phyloP scores from a whole-genome alignment of 148 eudicot genomes.

The Persicaria tinctoria region DNA sequence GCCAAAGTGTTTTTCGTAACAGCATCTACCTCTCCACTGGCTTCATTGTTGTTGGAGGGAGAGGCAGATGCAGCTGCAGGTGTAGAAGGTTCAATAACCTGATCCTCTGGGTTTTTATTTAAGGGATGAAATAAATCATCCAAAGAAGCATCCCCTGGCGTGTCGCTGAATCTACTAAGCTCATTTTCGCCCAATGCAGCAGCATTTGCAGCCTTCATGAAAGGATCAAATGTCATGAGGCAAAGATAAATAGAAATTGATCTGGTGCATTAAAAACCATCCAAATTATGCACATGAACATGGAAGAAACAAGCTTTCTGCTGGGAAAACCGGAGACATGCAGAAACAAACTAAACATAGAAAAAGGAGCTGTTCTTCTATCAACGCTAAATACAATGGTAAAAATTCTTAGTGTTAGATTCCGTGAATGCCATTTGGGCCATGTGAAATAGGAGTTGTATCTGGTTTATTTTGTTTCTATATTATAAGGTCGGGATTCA shows the following conservation, averaged over 20 bases:
- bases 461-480: too few relatives aligned
- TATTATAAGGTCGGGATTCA: too few relatives aligned
- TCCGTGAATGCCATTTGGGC: too few relatives aligned
- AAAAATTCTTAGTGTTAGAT: too few relatives aligned
- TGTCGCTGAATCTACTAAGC: conserved; percentile 85
- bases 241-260: not conserved
- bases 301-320: not conserved
- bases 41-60: conserved; percentile 41
- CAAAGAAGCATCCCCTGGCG: conserved; percentile 90
- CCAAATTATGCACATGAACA: not conserved
- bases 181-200: conserved; percentile 41
- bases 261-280: not conserved
- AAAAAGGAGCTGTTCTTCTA: conserved; percentile 1
- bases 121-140: conserved; percentile 87
- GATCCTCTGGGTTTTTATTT: conserved; percentile 42
- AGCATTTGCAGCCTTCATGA: conserved; percentile 46
- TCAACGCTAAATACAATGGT: not conserved
- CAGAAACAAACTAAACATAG: not conserved
- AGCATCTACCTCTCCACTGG: conserved; percentile 27
- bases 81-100: conserved; percentile 50
- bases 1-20: conserved; percentile 68
- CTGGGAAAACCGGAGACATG: not conserved
- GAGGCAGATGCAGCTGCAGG: conserved; percentile 38
- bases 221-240: not conserved
- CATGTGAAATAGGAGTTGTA: too few relatives aligned